A percentile compares a stretch with the other conserved stretches of the same genome.
phyloP scores from a whole-genome alignment of 371 early-diverging fungal genomes.

The Rhizomucor pusillus region DNA sequence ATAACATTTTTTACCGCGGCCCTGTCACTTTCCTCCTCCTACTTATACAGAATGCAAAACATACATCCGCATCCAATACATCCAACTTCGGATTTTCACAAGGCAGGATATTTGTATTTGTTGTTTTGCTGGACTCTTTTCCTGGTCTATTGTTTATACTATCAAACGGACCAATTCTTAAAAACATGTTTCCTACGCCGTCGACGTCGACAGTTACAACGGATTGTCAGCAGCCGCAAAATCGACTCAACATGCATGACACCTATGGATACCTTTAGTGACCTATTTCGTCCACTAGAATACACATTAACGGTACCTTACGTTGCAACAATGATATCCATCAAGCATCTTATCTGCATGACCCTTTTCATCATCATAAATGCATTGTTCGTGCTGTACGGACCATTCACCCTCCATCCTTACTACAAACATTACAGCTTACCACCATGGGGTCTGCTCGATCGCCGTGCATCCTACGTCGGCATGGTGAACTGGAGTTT shows the following conservation, averaged over 20 bases:
- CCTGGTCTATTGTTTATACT: conserved; percentile 32
- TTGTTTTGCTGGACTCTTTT: conserved; percentile 44
- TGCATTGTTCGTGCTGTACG: conserved; percentile 27
- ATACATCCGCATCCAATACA: no score
- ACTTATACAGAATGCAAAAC: no score
- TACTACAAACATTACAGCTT: not conserved
- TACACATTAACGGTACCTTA: conserved; percentile 27
- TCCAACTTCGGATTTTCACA: conserved; percentile 13
- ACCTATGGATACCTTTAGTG: no score
- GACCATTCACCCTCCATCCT: conserved; percentile 18
- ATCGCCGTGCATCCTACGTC: conserved; percentile 45
- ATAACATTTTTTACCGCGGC: no score
- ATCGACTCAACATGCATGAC: no score
- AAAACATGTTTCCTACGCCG: conserved; percentile 22
- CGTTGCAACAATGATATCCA: conserved; percentile 38
- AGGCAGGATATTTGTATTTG: conserved; percentile 29
- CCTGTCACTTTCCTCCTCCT: no score
- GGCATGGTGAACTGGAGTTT: conserved; percentile 46
- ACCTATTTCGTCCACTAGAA: conserved; percentile 6
- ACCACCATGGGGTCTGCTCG: conserved; percentile 21
- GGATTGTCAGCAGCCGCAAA: not conserved
- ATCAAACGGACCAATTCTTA: conserved; percentile 33
- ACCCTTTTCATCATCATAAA: conserved; percentile 29
- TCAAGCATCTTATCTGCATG: conserved; percentile 38
- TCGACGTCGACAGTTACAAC: conserved; percentile 2